Percentiles rank a stretch among this genome's conserved stretches.
These are phyloP conservation scores for Vicia faba DNA, from an alignment of 306 rosid genomes.

Conservation along the genomic window DNA sequence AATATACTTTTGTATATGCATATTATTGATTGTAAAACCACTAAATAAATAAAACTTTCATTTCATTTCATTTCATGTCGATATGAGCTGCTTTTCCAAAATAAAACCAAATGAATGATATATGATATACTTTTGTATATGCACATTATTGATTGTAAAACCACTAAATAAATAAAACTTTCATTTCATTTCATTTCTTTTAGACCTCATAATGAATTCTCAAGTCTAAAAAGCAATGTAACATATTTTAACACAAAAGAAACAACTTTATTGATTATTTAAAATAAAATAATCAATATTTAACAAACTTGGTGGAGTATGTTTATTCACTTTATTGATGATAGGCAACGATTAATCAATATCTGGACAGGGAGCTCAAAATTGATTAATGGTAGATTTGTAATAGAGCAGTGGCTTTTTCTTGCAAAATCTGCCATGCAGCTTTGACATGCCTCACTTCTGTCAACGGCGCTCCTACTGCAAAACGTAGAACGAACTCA, in stretches of 20 bases:
- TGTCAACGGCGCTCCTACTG: constrained; percentile 95
- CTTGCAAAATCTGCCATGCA: constrained; percentile 82
- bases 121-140: too few relatives aligned
- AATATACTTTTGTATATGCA: too few relatives aligned
- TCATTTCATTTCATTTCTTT: not conserved
- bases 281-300: not conserved
- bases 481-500: constrained; percentile 68
- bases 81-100: too few relatives aligned
- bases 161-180: not conserved
- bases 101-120: too few relatives aligned
- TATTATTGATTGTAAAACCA: too few relatives aligned
- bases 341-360: not conserved
- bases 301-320: not conserved
- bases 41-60: too few relatives aligned
- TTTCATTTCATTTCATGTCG: too few relatives aligned
- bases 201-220: too few relatives aligned
- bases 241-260: not conserved
- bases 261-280: not conserved
- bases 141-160: too few relatives aligned
- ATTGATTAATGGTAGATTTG: not conserved
- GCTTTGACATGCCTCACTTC: constrained; percentile 69
- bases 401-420: constrained; percentile 66
- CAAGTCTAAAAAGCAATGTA: not conserved
- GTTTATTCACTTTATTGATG: not conserved
- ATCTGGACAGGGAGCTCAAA: not conserved